These are phyloP conservation scores for Podospora australis DNA, from an alignment of 495 filamentous ascomycete species.

Conservation along the genomic window DNA sequence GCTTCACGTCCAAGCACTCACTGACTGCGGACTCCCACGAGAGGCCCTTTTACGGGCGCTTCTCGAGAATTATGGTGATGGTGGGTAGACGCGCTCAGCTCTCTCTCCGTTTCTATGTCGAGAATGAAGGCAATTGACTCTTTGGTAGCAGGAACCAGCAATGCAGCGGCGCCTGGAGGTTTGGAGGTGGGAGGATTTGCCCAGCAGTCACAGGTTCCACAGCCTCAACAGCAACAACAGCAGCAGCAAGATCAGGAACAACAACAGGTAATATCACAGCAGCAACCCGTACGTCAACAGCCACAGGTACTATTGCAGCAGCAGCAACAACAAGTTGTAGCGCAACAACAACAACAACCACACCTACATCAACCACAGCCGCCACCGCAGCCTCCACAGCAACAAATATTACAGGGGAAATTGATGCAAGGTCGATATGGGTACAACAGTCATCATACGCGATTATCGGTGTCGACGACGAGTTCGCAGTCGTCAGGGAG, in stretches of 20 bases:
- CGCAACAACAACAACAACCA: background rate
- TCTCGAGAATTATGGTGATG: constrained; percentile 22
- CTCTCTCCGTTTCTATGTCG: background rate
- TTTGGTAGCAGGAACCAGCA: background rate
- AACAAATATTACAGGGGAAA: constrained; percentile 4
- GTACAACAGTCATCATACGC: constrained; percentile 13
- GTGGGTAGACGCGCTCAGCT: constrained; percentile 3
- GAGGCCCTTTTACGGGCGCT: constrained; percentile 27
- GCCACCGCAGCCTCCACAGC: constrained; percentile 24
- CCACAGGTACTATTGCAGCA: constrained; percentile 6
- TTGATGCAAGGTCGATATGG: constrained; percentile 1
- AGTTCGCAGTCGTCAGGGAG: constrained; percentile 31
- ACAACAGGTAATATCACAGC: too few species aligned
- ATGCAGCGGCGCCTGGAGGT: background rate
- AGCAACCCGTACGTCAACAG: constrained; percentile 3
- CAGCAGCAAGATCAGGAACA: constrained; percentile 13
- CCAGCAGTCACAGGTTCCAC: too few species aligned
- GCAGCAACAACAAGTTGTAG: constrained; percentile 11
- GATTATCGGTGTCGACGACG: constrained; percentile 31
- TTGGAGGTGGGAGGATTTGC: constrained; percentile 10
- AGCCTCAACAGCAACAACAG: constrained; percentile 9
- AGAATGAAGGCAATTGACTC: background rate
- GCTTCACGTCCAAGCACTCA: constrained; percentile 28
- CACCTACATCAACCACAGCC: constrained; percentile 1
- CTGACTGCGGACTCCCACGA: constrained; percentile 24